Evolutionary conservation across 2,329 filamentous ascomycete genomes (phyloP), one percentile per base, ranked within the genome.

Genomic region (Periconia sp.): DNA sequence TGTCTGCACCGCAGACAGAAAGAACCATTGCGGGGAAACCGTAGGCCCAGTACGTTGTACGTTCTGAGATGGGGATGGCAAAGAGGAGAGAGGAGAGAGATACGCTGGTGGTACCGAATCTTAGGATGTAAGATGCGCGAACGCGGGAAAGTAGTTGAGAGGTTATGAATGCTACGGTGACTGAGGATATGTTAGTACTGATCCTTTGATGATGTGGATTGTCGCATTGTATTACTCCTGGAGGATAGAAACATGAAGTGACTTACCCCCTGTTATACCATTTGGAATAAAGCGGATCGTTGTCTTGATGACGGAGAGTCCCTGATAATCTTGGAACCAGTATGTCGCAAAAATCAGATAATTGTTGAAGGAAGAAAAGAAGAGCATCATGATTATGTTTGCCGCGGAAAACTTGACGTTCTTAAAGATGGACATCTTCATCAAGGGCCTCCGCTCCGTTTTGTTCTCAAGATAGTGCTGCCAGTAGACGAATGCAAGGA

Each of bases 231-330:
- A n/a, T n/a, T n/a, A n/a, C n/a, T n/a, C n/a, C n/a, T n/a, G 12
- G 19, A 12, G 13, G 12, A 13, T 13, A 38, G 19, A 25, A 35
- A 35, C 7, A 18, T 11, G 15, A 22, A 13, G 17, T 10, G 2
- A 41, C 41, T 1, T 50, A 50, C 52, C 26, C 5, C 86, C 85
- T 6, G 73, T 74, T 0, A 85, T 73, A 8, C 85, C 85, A 0
- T 81, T 85, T 0, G 86, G 85, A 7, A 89, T 74, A 62, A 88
- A 89, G 3, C 84, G 82, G 7, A 88, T 63, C 10, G 84, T 87
- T 0, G 85, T 88, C 50, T 87, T 79, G n/a, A 88, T 71, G 0
- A 84, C 73, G 0, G 75, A 77, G 2, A 83, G 74, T 0, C 77
- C 80, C 54, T 85, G 83, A 61, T 80, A 88, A 50, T 85, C 78